These are phyloP conservation scores for Colletotrichum zoysiae DNA, from an alignment of 2,329 filamentous ascomycete species.

Conservation along the genomic window DNA sequence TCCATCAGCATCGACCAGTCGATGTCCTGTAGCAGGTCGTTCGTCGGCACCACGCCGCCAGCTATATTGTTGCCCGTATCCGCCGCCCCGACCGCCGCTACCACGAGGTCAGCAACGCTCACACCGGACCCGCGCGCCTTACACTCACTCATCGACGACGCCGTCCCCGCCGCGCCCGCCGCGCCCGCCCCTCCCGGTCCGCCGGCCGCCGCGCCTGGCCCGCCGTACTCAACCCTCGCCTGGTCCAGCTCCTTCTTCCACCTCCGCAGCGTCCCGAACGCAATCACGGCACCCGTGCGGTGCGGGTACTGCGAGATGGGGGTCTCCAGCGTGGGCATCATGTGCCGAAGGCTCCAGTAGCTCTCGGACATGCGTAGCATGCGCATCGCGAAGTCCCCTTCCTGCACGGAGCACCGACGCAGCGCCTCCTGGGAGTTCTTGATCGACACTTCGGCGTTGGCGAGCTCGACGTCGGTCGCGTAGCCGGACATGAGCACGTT, in stretches of 20 bases:
- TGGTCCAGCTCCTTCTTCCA: constrained; percentile 60
- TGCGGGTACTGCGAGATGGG: constrained; percentile 58
- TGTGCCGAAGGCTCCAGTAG: constrained; percentile 58
- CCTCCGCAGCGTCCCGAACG: constrained; percentile 62
- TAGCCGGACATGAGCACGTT: constrained; percentile 52
- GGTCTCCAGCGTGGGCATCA: constrained; percentile 55
- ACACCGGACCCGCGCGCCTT: constrained; percentile 20
- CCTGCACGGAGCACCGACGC: constrained; percentile 59
- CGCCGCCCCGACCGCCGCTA: constrained; percentile 30
- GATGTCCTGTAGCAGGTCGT: constrained; percentile 58
- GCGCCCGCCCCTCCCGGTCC: constrained; percentile 30
- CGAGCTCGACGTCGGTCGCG: constrained; percentile 42
- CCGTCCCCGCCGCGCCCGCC: not conserved
- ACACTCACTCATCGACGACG: constrained; percentile 37
- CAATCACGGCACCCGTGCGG: constrained; percentile 62
- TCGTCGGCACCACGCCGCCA: constrained; percentile 18
- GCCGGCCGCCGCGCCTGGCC: not conserved
- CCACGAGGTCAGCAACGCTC: constrained; percentile 37
- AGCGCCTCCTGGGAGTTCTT: constrained; percentile 47
- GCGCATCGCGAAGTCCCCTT: constrained; percentile 62
- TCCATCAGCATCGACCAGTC: constrained; percentile 65
- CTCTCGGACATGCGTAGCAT: constrained; percentile 62
- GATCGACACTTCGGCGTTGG: constrained; percentile 39
- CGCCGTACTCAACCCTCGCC: constrained; percentile 42
- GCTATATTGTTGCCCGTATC: constrained; percentile 6